Conservation (phyloP, 192 early-diverging fungal genomes). For the Cladochytrium replicatum region DNA sequence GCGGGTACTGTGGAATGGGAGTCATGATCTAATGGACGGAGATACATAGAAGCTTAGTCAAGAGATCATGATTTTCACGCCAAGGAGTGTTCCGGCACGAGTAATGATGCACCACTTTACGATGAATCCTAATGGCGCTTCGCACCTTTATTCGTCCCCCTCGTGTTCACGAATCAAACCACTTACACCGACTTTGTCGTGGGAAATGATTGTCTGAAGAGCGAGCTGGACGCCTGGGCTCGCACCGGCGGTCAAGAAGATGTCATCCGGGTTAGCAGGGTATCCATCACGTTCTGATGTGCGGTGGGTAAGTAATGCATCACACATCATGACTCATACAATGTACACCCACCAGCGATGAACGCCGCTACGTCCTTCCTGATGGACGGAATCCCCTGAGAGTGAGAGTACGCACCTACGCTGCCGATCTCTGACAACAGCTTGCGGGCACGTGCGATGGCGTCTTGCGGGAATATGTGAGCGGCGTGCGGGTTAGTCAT, state of each 20-base stretch:
- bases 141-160: no score
- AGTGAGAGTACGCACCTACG: conserved; percentile 89
- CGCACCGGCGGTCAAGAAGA: conserved; percentile 90
- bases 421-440: conserved; percentile 63
- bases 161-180: no score
- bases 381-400: conserved; percentile 74
- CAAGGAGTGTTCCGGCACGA: conserved; percentile 1
- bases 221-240: conserved; percentile 88
- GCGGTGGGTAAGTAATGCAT: not conserved
- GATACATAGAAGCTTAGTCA: conserved; percentile 4
- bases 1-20: conserved; percentile 97
- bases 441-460: conserved; percentile 69
- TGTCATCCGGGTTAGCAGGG: conserved; percentile 68
- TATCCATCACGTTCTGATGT: conserved; percentile 74
- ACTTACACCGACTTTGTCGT: conserved; percentile 61
- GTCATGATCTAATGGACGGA: conserved; percentile 97
- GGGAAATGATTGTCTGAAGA: conserved; percentile 73
- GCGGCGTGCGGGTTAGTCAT: conserved; percentile 42
- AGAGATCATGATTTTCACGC: not conserved
- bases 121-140: no score
- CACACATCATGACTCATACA: not conserved
- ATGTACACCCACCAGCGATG: conserved; percentile 45
- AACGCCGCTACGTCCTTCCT: conserved; percentile 84
- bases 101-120: no score
- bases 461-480: conserved; percentile 71